Evolutionary conservation across 805 yeast genomes (phyloP).

Genomic region (Jamesozyma hellenica): DNA sequence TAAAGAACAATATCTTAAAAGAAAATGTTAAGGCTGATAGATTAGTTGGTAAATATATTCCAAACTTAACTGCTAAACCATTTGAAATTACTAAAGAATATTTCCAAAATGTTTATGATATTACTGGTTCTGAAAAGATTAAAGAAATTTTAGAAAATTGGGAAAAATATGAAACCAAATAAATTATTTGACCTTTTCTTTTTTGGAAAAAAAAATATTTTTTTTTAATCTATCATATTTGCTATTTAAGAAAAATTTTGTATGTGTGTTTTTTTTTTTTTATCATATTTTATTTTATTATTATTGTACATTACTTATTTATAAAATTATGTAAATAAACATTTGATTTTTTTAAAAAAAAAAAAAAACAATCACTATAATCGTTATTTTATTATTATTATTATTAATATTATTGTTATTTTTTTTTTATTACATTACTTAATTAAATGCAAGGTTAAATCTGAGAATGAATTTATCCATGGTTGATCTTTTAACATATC

Average conservation of each 20-base stretch:
- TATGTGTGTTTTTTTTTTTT: neutral
- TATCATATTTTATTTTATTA: neutral
- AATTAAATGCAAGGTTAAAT: constrained; percentile 37
- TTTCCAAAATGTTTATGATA: constrained; percentile 87
- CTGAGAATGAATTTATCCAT: constrained; percentile 47
- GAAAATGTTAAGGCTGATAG: constrained; percentile 92
- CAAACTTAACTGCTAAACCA: constrained; percentile 97
- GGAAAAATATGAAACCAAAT: constrained; percentile 57
- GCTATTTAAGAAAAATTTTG: neutral
- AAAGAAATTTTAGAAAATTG: constrained; percentile 87
- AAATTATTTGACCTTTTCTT: neutral
- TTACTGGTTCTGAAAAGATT: constrained; percentile 87
- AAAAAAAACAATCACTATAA: neutral
- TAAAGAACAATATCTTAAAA: constrained; percentile 89
- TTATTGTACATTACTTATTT: neutral
- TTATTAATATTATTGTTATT: neutral
- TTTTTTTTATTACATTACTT: constrained; percentile 2
- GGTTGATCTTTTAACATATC: constrained; percentile 14
- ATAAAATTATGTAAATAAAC: neutral
- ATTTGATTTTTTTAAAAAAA: neutral
- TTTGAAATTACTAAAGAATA: constrained; percentile 92
- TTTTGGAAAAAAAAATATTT: neutral
- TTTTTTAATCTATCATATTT: too few species aligned
- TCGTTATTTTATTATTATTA: neutral
- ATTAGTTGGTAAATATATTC: constrained; percentile 91